Conservation (phyloP, 2,329 filamentous ascomycete species). For the Penicillium hordei region DNA sequence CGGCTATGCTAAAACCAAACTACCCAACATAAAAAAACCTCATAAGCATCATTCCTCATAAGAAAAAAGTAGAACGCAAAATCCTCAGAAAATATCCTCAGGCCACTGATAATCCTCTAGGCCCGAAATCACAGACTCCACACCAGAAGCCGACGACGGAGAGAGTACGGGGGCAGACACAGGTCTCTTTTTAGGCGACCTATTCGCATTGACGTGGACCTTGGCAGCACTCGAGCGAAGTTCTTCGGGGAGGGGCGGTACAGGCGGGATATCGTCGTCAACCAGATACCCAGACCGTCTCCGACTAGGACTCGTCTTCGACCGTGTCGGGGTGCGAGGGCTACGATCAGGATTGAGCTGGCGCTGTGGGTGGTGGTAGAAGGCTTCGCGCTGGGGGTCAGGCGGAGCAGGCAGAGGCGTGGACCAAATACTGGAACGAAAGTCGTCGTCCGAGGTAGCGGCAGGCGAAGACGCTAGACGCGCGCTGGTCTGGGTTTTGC, state of each 20-base stretch:
- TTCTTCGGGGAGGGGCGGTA: conserved; percentile 42
- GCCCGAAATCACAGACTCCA: conserved; percentile 9
- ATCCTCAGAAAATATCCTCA: conserved; percentile 43
- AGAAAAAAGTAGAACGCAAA: neutral
- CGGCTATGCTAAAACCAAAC: neutral
- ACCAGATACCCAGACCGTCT: conserved; percentile 12
- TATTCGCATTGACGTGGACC: conserved; percentile 25
- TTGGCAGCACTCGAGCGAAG: conserved; percentile 31
- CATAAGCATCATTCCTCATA: neutral
- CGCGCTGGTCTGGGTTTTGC: conserved; percentile 22
- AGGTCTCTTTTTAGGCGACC: conserved; percentile 24
- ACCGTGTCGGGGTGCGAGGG: conserved; percentile 17
- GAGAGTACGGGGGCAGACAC: conserved; percentile 10
- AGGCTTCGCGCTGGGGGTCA: conserved; percentile 11
- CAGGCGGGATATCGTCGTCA: conserved; percentile 41
- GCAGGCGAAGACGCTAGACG: conserved; percentile 10
- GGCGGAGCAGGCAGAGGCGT: conserved; percentile 14
- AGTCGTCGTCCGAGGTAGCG: neutral
- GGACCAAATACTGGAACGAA: conserved; percentile 8
- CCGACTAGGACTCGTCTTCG: conserved; percentile 19
- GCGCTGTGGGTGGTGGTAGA: conserved; percentile 25
- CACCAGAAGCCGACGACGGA: conserved; percentile 5
- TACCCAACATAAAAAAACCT: neutral
- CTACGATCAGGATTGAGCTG: conserved; percentile 24
- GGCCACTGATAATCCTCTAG: conserved; percentile 44